Percentiles rank a stretch among this genome's conserved stretches.
Conservation (phyloP, 1,139 yeast genomes). For the Candida sp. region DNA sequence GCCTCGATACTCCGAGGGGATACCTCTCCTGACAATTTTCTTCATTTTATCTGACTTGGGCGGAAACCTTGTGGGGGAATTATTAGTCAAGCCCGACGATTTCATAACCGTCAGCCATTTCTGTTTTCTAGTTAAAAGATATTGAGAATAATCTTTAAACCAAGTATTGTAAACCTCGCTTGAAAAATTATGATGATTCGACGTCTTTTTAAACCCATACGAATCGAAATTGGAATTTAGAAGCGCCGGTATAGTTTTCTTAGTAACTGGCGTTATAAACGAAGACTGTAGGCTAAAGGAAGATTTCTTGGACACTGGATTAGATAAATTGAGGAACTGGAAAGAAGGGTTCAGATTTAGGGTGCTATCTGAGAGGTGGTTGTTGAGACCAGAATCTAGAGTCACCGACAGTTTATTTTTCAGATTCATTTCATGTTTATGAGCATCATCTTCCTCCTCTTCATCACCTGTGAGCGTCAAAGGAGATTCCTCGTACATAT, state of each 20-base stretch:
- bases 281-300: background rate
- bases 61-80: conserved; percentile 60
- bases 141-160: conserved; percentile 68
- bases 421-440: background rate
- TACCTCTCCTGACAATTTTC: conserved; percentile 83
- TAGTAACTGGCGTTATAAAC: conserved; percentile 7
- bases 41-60: conserved; percentile 80
- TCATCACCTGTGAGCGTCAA: background rate
- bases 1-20: conserved; percentile 97
- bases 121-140: conserved; percentile 57
- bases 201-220: conserved; percentile 79
- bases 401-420: conserved; percentile 1
- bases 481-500: conserved; percentile 23
- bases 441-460: conserved; percentile 6
- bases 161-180: conserved; percentile 64
- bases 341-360: conserved; percentile 5
- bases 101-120: conserved; percentile 73
- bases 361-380: conserved; percentile 2
- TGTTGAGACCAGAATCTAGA: background rate
- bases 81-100: conserved; percentile 60
- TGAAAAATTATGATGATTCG: conserved; percentile 42
- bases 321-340: conserved; percentile 4
- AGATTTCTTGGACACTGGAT: background rate
- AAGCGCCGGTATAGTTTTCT: conserved; percentile 11
- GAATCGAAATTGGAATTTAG: conserved; percentile 53